Evolutionary conservation across 192 early-diverging fungal species (phyloP).

Genomic region (Mycoemilia scoparia): DNA sequence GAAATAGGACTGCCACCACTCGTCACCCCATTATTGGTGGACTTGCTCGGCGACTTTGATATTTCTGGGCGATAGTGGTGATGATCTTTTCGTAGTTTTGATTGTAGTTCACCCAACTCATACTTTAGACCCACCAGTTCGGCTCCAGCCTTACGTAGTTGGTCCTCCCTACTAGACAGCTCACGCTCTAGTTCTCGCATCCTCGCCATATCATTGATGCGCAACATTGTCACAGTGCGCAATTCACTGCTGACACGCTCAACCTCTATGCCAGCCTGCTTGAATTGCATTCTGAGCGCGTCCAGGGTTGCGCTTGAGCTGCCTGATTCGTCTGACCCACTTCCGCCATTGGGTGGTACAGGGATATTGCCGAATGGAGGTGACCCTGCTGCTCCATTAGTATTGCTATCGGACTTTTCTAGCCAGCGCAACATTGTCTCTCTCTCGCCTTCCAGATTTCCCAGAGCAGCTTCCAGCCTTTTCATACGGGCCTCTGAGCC

Average conservation of each 20-base stretch:
- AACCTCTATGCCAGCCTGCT: slow-evolving; percentile 8
- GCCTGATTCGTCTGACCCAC: slow-evolving; percentile 10
- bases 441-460: slow-evolving; percentile 24
- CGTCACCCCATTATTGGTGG: no score
- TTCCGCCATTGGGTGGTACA: not conserved
- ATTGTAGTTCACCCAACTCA: no score
- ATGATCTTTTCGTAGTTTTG: no score
- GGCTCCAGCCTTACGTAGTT: slow-evolving; percentile 6
- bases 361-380: not conserved
- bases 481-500: slow-evolving; percentile 19
- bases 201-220: slow-evolving; percentile 19
- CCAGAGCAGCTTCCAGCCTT: slow-evolving; percentile 21
- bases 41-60: no score
- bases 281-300: slow-evolving; percentile 14
- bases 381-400: slow-evolving; percentile 15
- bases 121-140: slow-evolving; percentile 11
- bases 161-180: slow-evolving; percentile 9
- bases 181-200: slow-evolving; percentile 21
- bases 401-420: no score
- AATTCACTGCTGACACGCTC: slow-evolving; percentile 22
- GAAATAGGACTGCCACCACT: no score
- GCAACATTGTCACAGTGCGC: slow-evolving; percentile 15
- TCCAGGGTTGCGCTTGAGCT: no score
- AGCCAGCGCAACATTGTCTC: slow-evolving; percentile 21
- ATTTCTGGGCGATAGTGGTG: no score